Conservation (phyloP, 768 basidiomycete genomes). For the Mrakia frigida region DNA sequence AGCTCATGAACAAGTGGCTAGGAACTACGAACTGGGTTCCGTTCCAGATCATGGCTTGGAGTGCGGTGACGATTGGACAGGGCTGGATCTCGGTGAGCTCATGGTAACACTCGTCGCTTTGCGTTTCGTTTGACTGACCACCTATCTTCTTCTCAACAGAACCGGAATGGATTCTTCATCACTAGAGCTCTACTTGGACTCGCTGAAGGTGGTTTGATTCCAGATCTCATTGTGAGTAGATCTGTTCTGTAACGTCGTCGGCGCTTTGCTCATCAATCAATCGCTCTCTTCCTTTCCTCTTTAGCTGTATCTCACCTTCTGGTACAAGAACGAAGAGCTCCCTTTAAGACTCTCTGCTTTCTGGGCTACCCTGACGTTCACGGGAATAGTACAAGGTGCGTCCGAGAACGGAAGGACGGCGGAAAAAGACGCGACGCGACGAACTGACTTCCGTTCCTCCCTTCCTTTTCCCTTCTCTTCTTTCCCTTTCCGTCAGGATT, state of each 20-base stretch:
- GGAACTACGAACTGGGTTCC: constrained; percentile 42
- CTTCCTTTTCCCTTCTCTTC: no score
- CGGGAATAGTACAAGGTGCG: constrained; percentile 23
- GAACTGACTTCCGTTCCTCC: no score
- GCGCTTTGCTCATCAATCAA: background rate
- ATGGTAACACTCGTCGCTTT: no score
- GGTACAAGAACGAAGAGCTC: constrained; percentile 36
- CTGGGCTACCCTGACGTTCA: constrained; percentile 41
- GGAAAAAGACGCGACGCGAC: no score
- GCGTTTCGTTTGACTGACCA: no score
- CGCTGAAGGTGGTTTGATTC: constrained; percentile 34
- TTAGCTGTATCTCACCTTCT: constrained; percentile 37
- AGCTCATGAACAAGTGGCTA: constrained; percentile 46
- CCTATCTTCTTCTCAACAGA: background rate
- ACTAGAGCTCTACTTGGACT: constrained; percentile 34
- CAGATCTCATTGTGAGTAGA: constrained; percentile 35
- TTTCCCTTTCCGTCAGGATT: constrained; percentile 6
- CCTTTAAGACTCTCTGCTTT: constrained; percentile 51
- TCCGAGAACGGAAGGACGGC: no score
- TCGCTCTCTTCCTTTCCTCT: background rate
- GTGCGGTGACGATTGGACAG: constrained; percentile 32
- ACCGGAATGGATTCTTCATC: constrained; percentile 25
- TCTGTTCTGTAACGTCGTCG: background rate
- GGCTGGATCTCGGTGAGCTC: background rate
- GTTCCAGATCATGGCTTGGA: constrained; percentile 41